Percentiles rank a stretch among this genome's conserved stretches.
Evolutionary conservation across 768 basidiomycete species (phyloP).

Genomic region (Naganishia onofrii): DNA sequence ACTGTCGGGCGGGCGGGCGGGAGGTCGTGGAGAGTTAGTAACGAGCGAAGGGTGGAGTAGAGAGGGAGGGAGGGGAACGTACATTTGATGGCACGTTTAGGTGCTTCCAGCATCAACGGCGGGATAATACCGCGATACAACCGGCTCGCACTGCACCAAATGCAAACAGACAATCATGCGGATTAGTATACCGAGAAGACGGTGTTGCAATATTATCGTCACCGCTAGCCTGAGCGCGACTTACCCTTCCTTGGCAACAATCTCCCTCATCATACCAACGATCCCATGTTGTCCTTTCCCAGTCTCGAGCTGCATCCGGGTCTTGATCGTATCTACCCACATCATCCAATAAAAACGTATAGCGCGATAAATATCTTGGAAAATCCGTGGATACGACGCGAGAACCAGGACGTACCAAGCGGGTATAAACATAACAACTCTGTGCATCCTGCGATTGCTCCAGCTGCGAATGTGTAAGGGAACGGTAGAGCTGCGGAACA

Average conservation of each 20-base stretch:
- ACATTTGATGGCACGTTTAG: conserved; percentile 92
- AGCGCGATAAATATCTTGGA: neutral
- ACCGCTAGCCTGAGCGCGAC: too few relatives aligned
- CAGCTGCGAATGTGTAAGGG: conserved; percentile 79
- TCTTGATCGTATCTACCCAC: conserved; percentile 86
- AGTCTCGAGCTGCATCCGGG: conserved; percentile 96
- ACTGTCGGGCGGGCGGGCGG: conserved; percentile 16
- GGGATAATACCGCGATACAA: conserved; percentile 96
- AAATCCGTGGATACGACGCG: neutral
- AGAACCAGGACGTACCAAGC: conserved; percentile 25
- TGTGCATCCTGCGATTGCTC: conserved; percentile 79
- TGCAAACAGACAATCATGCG: neutral
- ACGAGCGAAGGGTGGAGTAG: neutral
- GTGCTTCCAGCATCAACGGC: conserved; percentile 90
- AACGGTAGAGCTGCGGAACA: conserved; percentile 52
- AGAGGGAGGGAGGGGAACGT: conserved; percentile 30
- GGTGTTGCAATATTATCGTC: too few relatives aligned
- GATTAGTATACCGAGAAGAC: too few relatives aligned
- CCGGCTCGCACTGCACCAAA: conserved; percentile 42
- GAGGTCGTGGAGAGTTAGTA: neutral
- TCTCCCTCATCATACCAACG: conserved; percentile 75
- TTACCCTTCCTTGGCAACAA: conserved; percentile 74
- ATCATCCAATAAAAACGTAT: neutral
- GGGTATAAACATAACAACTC: conserved; percentile 31
- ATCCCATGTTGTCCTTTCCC: conserved; percentile 73